Evolutionary conservation across 345 rosid species (phyloP).

Genomic region (Schrenkiella parvula): DNA sequence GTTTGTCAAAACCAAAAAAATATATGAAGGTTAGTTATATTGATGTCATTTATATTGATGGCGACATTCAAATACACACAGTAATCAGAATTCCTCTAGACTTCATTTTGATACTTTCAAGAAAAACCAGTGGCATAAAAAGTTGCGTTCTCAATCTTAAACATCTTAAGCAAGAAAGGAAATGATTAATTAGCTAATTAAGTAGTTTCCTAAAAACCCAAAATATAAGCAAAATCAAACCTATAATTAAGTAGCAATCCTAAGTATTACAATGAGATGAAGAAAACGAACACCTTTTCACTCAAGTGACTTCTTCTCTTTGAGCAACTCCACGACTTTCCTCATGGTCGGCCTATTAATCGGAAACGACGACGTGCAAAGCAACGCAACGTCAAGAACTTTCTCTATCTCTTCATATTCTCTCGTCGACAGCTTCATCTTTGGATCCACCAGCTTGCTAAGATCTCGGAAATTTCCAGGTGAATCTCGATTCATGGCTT

Average conservation of each 20-base stretch:
- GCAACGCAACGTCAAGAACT: constrained; percentile 53
- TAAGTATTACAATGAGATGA: background rate
- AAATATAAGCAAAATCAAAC: background rate
- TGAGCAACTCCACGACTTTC: constrained; percentile 64
- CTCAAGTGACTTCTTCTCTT: constrained; percentile 29
- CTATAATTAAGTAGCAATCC: background rate
- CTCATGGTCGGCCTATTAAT: constrained; percentile 64
- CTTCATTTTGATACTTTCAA: background rate
- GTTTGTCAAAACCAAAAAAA: no score
- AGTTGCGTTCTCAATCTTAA: background rate
- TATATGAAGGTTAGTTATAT: no score
- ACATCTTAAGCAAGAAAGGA: background rate
- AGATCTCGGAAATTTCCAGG: constrained; percentile 4
- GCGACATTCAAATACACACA: no score
- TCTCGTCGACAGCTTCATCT: constrained; percentile 32
- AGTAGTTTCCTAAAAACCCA: background rate
- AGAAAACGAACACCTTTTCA: background rate
- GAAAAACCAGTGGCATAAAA: background rate
- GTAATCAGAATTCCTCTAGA: background rate
- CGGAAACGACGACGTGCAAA: constrained; percentile 53
- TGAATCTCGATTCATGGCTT: background rate
- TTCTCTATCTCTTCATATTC: constrained; percentile 49
- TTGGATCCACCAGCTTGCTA: constrained; percentile 44
- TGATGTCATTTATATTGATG: no score
- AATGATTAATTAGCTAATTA: background rate